Base-by-base conservation (phyloP, 768 basidiomycete species). In the Amanita muscaria region DNA sequence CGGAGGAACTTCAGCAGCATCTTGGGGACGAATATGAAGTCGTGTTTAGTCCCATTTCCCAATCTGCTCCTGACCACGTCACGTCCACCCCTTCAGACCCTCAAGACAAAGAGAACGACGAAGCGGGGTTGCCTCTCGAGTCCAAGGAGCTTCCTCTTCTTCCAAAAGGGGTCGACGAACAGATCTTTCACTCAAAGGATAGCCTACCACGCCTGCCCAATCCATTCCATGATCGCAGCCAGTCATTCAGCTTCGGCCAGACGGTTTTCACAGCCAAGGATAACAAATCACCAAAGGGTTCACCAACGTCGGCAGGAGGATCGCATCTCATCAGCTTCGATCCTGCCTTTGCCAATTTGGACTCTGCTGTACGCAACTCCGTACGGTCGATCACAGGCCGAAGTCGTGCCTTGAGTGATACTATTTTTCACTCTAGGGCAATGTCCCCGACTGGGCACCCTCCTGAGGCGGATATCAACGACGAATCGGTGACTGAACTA, bases 161-260 rank as follows among this genome's bases (percentile, higher is more conserved):
- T 34, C 53, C 55, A 15, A 49, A 50, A 54, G 5, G 12, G 14
- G 51, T 68, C 15, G 72, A 73, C 47, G 70, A 74, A 43, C 62
- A 65, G 3, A 66, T 72, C 14, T 75, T 73, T 51, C 73, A 72
- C 51, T 55, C 64, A 0, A 58, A 57, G 34, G 69, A 74, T 39
- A 68, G 63, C 42, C 55, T 63, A 2, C 63, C 67, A 6, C 61
- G 60, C 15, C 50, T 70, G 2, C 59, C 64, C 14, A 46, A 61
- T 4, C 56, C 62, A 0, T 56, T 68, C 7, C 73, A 74, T 40
- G 77, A 80, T 43, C 76, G 79, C 24, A 79, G 77, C 50, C 72
- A 79, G n/a, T 82, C 80, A 1, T 82, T 80, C 59, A 80, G 77
- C 55, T 72, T 79, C 42, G 80, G 79, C 2, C 77, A 80, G 54